Conservation (phyloP, 1,284 basidiomycete genomes). For the Cryptococcus deneoformans region DNA sequence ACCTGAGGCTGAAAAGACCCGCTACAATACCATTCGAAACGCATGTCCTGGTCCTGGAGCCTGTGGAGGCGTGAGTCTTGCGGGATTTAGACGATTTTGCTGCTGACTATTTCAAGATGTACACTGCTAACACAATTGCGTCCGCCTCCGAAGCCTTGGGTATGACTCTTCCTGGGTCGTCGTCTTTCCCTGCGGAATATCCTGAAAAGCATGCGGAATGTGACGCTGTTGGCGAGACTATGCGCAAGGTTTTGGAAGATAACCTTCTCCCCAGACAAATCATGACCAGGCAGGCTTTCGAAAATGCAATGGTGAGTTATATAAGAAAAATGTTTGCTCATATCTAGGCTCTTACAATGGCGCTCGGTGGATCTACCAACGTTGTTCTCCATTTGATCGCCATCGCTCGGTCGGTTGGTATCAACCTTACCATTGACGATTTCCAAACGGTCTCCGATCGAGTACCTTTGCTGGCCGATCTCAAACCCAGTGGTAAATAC, state of each 20-base stretch:
- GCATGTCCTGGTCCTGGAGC: conserved; percentile 94
- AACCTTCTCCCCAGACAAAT: conserved; percentile 93
- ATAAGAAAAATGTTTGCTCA: neutral
- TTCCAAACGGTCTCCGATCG: conserved; percentile 84
- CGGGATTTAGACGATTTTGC: neutral
- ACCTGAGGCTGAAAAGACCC: conserved; percentile 69
- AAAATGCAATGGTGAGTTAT: conserved; percentile 79
- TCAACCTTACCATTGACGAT: conserved; percentile 87
- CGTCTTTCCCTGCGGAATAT: conserved; percentile 90
- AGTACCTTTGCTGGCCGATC: conserved; percentile 90
- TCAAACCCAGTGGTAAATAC: conserved; percentile 93
- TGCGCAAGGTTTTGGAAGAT: conserved; percentile 82
- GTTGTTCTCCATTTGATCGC: conserved; percentile 91
- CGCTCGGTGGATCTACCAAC: conserved; percentile 90
- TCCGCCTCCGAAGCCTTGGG: conserved; percentile 88
- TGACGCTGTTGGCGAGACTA: conserved; percentile 69
- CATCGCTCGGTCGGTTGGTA: conserved; percentile 85
- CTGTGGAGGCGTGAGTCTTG: conserved; percentile 78
- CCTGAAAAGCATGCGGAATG: conserved; percentile 75
- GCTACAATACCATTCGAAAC: conserved; percentile 81
- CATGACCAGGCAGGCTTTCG: conserved; percentile 92
- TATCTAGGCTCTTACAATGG: conserved; percentile 79
- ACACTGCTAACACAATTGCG: conserved; percentile 96
- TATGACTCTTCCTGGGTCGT: conserved; percentile 95
- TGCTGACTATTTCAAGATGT: conserved; percentile 49